phyloP scores from a whole-genome alignment of 306 rosid genomes.

The Abrus precatorius region DNA sequence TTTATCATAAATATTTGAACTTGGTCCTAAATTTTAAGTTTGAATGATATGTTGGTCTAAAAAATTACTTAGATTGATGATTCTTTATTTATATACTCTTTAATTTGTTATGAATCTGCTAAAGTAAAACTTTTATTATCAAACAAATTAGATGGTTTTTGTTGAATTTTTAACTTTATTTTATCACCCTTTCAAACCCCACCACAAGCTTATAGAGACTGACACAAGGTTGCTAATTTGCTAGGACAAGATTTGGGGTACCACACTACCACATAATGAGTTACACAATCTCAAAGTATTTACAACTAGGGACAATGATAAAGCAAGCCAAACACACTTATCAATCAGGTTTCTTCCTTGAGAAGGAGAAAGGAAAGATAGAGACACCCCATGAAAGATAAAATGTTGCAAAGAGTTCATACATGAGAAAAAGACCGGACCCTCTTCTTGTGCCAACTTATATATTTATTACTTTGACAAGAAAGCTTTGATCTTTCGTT shows the following conservation, averaged over 20 bases:
- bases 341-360: conserved; percentile 59
- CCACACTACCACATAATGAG: conserved; percentile 44
- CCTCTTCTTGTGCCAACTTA: conserved; percentile 54
- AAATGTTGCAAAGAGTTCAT: conserved; percentile 51
- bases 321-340: conserved; percentile 54
- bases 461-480: conserved; percentile 62
- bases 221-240: conserved; percentile 55
- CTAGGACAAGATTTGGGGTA: conserved; percentile 64
- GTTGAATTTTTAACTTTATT: neutral
- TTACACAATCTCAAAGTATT: conserved; percentile 52
- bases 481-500: conserved; percentile 63
- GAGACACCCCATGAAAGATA: conserved; percentile 55
- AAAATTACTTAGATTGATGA: too few species aligned
- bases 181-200: conserved; percentile 43
- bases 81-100: too few species aligned
- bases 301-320: conserved; percentile 48
- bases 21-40: too few species aligned
- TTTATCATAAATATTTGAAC: neutral
- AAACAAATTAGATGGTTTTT: neutral
- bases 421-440: conserved; percentile 63
- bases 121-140: too few species aligned
- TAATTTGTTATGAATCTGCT: too few species aligned
- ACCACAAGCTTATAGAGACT: conserved; percentile 39
- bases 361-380: conserved; percentile 58
- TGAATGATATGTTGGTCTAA: too few species aligned